phyloP scores from a whole-genome alignment of 164 flowering plant species.

The Dillenia suffruticosa region DNA sequence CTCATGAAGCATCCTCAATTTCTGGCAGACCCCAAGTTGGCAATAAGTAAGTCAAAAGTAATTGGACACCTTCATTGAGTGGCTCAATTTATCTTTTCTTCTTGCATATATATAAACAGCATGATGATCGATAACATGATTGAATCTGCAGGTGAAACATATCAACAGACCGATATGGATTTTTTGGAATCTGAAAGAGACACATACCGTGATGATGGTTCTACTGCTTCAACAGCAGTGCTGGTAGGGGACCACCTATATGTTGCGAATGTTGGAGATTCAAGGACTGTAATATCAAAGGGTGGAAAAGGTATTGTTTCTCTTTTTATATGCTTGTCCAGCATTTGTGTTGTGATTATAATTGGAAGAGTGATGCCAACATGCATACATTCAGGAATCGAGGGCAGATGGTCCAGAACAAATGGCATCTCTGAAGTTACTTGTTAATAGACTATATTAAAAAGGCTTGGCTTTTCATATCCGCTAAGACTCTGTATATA shows the following conservation, averaged over 20 bases:
- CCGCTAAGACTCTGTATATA: too few relatives aligned
- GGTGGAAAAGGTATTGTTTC: slow-evolving; percentile 68
- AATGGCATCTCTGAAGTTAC: too few relatives aligned
- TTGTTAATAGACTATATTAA: too few relatives aligned
- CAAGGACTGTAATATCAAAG: slow-evolving; percentile 85
- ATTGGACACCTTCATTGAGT: not conserved
- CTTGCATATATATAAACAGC: not conserved
- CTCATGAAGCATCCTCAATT: slow-evolving; percentile 89
- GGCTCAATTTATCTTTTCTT: not conserved
- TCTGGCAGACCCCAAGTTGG: slow-evolving; percentile 63
- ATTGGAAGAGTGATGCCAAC: too few relatives aligned
- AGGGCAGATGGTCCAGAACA: too few relatives aligned
- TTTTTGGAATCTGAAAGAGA: slow-evolving; percentile 87
- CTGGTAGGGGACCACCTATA: slow-evolving; percentile 82
- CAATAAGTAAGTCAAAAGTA: slow-evolving; percentile 66
- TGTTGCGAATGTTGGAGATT: slow-evolving; percentile 99
- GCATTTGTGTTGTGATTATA: too few relatives aligned
- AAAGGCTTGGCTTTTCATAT: too few relatives aligned
- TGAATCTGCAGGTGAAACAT: slow-evolving; percentile 70
- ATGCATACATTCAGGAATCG: too few relatives aligned
- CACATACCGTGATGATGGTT: slow-evolving; percentile 90
- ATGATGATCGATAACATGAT: slow-evolving; percentile 11
- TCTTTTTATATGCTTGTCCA: not conserved
- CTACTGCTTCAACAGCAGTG: slow-evolving; percentile 96
- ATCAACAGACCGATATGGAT: slow-evolving; percentile 68